phyloP scores from a whole-genome alignment of 805 yeast genomes.

The Maudiozyma saulgeensis region DNA sequence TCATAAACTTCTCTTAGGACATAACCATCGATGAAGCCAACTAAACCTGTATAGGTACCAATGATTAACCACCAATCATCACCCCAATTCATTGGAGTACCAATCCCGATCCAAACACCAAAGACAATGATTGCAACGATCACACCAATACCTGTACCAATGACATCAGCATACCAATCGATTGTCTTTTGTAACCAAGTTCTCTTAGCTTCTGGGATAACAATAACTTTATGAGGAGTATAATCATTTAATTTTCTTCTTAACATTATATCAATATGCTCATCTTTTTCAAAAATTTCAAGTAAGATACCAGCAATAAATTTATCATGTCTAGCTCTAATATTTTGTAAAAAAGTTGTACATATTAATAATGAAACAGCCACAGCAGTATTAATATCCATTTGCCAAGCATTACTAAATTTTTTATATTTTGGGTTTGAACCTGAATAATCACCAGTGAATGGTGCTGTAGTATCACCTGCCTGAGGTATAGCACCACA shows the following conservation, averaged over 20 bases:
- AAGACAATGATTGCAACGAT: slow-evolving; percentile 28
- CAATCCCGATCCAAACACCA: slow-evolving; percentile 32
- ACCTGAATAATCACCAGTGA: slow-evolving; percentile 18
- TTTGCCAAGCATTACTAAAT: slow-evolving; percentile 33
- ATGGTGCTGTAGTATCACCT: slow-evolving; percentile 23
- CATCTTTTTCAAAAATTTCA: slow-evolving; percentile 21
- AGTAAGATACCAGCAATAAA: slow-evolving; percentile 19
- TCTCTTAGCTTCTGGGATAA: slow-evolving; percentile 12
- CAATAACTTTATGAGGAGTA: slow-evolving; percentile 21
- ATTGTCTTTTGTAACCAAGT: slow-evolving; percentile 19
- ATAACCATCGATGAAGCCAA: slow-evolving; percentile 37
- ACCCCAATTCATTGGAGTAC: slow-evolving; percentile 30
- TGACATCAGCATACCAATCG: slow-evolving; percentile 33
- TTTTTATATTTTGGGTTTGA: slow-evolving; percentile 15
- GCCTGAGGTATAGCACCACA: slow-evolving; percentile 27
- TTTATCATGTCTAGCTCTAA: slow-evolving; percentile 31
- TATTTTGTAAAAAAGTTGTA: slow-evolving; percentile 33
- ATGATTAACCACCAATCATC: slow-evolving; percentile 39
- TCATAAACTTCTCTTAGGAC: slow-evolving; percentile 33
- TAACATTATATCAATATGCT: slow-evolving; percentile 22
- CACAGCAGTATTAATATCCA: slow-evolving; percentile 35
- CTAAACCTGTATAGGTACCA: slow-evolving; percentile 38
- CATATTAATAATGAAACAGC: slow-evolving; percentile 31
- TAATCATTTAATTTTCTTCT: slow-evolving; percentile 17
- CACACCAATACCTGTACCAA: slow-evolving; percentile 37